These are phyloP conservation scores for Mycena capillaripes DNA, from an alignment of 768 basidiomycete species.

Conservation along the genomic window DNA sequence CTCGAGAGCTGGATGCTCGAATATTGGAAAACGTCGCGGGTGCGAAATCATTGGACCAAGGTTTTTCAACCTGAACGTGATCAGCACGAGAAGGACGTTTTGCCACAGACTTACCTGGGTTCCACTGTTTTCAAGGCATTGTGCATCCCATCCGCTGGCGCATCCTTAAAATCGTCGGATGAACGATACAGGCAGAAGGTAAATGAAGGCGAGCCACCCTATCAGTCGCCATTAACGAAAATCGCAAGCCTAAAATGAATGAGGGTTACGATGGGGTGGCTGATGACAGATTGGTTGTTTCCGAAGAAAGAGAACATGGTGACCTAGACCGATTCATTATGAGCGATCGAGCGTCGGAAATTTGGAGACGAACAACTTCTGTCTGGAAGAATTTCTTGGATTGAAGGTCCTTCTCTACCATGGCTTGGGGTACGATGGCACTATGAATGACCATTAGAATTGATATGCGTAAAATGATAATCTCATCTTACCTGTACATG, in stretches of 20 bases:
- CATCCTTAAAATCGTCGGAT: slow-evolving; percentile 45
- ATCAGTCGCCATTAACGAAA: slow-evolving; percentile 28
- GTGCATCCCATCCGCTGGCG: slow-evolving; percentile 49
- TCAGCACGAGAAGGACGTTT: neutral
- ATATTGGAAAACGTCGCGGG: slow-evolving; percentile 53
- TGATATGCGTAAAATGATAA: neutral
- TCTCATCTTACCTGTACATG: slow-evolving; percentile 61
- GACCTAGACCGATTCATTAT: slow-evolving; percentile 35
- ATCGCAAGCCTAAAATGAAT: neutral
- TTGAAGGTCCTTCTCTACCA: slow-evolving; percentile 56
- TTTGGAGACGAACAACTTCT: slow-evolving; percentile 39
- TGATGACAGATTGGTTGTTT: slow-evolving; percentile 44
- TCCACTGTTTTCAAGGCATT: slow-evolving; percentile 48
- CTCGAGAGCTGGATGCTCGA: slow-evolving; percentile 57
- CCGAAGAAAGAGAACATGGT: slow-evolving; percentile 55
- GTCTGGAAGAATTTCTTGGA: slow-evolving; percentile 49
- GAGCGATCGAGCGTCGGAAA: neutral
- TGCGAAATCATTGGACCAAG: slow-evolving; percentile 52
- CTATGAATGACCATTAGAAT: slow-evolving; percentile 9
- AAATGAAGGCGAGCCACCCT: slow-evolving; percentile 55
- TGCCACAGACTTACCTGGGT: slow-evolving; percentile 48
- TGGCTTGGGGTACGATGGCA: slow-evolving; percentile 51
- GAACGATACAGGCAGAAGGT: slow-evolving; percentile 48
- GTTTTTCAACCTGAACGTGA: slow-evolving; percentile 49
- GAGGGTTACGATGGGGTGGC: slow-evolving; percentile 48